Evolutionary conservation across 108 stramenopile species (phyloP).

Genomic region (Pseudonitzschia multiseries): DNA sequence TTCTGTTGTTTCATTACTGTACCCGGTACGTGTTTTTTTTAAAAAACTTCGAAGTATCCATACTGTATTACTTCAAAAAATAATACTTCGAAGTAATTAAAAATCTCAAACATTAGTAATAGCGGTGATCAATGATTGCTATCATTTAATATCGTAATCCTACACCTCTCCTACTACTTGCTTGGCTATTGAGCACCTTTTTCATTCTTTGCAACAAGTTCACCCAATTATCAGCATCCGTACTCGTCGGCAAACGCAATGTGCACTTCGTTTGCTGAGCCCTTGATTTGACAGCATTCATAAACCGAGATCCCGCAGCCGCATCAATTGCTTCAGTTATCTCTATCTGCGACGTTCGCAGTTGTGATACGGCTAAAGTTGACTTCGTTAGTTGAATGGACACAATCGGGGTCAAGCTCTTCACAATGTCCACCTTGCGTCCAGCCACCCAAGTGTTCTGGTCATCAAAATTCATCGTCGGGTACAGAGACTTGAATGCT

Average conservation of each 20-base stretch:
- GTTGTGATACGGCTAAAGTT: constrained; percentile 9
- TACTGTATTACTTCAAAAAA: too few relatives aligned
- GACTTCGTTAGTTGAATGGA: constrained; percentile 14
- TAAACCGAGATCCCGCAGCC: constrained; percentile 24
- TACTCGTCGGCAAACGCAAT: constrained; percentile 21
- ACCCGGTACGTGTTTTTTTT: too few relatives aligned
- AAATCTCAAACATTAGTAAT: too few relatives aligned
- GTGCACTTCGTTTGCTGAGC: constrained; percentile 25
- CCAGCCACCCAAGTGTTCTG: constrained; percentile 14
- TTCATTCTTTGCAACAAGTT: constrained; percentile 26
- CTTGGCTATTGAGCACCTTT: constrained; percentile 21
- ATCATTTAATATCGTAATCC: not conserved
- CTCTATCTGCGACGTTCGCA: constrained; percentile 22
- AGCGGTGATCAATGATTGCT: not conserved
- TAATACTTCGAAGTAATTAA: too few relatives aligned
- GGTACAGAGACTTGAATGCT: constrained; percentile 31
- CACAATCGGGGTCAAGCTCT: constrained; percentile 27
- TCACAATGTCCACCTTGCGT: constrained; percentile 22
- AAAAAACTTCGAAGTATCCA: too few relatives aligned
- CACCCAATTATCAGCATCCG: constrained; percentile 23
- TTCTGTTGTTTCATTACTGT: too few relatives aligned
- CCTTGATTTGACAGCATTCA: constrained; percentile 36
- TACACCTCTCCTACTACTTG: not conserved
- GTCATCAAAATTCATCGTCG: constrained; percentile 27
- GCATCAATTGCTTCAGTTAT: constrained; percentile 14